Base-by-base conservation (phyloP, 2,329 filamentous ascomycete genomes). In the Pseudogymnoascus sp. region DNA sequence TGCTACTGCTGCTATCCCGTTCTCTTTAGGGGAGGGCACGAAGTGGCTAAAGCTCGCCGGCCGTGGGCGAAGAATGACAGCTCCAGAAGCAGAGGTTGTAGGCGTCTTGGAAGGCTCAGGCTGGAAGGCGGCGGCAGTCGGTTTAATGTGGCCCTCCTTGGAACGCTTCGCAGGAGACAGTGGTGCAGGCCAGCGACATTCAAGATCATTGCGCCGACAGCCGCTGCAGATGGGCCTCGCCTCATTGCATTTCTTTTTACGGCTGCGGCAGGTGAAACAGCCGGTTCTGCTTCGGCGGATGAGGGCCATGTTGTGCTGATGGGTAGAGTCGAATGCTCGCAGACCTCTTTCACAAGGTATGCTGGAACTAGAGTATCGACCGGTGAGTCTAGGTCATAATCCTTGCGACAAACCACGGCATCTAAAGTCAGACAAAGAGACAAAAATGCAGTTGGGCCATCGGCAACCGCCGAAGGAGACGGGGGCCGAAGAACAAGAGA, bases 201-300 rank as follows among this genome's bases (percentile, higher is more conserved):
- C 38, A 42, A 42, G 38, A 42, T 42, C 38, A 16, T 42, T 42
- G 38, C 38, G 38, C 38, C 38, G n/a, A 18, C 38, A 42, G 38
- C 38, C 38, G 38, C 38, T 42, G n/a, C 38, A 42, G 38, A 42
- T 42, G 16, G 85, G 85, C 68, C 87, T 88, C 12, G 84, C 82
- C 72, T 86, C 84, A 69, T 84, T 82, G 72, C 84, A 87, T 76
- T 86, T 86, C 67, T 86, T 78, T 78, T 86, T 84, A 65, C 82
- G 77, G 69, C 79, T 77, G 61, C 82, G 80, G 75, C 82, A 84
- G 66, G 81, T 84, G 65, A 78, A 71, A 69, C 78, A 69, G 5
- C 67, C 67, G 1, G 66, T 67, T 14, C 65, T 88, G 38, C 38
- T 42, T 42, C 38, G 38, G 38, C 38, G 38, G 38, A 42, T 42